A percentile compares a stretch with the other conserved stretches of the same genome.
Evolutionary conservation across 768 basidiomycete species (phyloP).

Genomic region (Rhodotorula graminis): DNA sequence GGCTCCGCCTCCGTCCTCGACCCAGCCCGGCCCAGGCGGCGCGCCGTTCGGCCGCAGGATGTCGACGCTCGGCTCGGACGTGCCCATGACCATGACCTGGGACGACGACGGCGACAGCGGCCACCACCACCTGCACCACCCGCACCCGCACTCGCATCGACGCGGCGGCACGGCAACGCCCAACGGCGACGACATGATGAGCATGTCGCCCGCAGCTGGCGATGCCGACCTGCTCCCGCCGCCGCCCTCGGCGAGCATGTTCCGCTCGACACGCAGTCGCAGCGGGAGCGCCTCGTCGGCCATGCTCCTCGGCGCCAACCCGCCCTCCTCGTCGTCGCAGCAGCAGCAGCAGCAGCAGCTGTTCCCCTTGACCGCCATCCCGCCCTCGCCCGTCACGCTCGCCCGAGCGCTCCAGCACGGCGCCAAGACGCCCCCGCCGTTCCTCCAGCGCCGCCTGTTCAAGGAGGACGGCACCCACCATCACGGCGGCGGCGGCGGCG

Average conservation of each 20-base stretch:
- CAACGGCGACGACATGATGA: constrained; percentile 3
- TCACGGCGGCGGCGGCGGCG: not conserved
- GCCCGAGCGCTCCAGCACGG: constrained; percentile 28
- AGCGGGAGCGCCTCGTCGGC: constrained; percentile 12
- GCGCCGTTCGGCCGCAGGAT: not conserved
- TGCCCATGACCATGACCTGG: not conserved
- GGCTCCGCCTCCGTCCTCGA: too few species aligned
- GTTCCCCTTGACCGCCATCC: constrained; percentile 10
- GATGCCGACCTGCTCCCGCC: constrained; percentile 1
- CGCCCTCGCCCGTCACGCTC: constrained; percentile 29
- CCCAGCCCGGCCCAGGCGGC: too few species aligned
- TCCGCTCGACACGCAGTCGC: constrained; percentile 7
- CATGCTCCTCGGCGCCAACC: not conserved
- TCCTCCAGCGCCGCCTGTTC: constrained; percentile 30
- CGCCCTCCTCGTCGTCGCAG: not conserved
- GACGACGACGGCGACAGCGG: not conserved
- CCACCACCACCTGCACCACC: too few species aligned
- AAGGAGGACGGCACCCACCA: constrained; percentile 16
- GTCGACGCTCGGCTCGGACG: not conserved
- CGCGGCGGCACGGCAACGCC: not conserved
- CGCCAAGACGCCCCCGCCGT: constrained; percentile 33
- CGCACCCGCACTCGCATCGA: not conserved
- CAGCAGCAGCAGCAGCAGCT: too few species aligned
- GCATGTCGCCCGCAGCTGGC: constrained; percentile 8
- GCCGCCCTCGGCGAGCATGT: not conserved